These are phyloP conservation scores for Neocucurbitaria cava DNA, from an alignment of 2,329 filamentous ascomycete genomes.

Conservation along the genomic window DNA sequence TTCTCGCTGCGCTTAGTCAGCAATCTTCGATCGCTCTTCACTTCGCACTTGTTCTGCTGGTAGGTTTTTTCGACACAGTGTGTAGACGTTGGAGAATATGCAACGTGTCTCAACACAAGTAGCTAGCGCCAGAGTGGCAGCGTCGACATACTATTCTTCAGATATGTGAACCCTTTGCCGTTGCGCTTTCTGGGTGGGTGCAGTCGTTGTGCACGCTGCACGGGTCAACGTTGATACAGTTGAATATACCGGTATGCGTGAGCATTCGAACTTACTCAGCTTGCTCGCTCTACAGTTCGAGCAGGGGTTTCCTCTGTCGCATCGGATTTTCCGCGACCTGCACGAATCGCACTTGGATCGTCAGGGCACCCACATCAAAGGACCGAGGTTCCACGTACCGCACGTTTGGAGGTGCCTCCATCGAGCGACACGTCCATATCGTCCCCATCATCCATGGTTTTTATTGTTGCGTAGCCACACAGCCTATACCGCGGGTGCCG, in stretches of 20 bases:
- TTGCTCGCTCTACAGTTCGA: conserved; percentile 49
- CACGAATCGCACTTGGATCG: conserved; percentile 43
- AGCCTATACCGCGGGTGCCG: conserved; percentile 13
- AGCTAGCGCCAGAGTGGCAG: background rate
- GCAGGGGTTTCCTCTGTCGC: conserved; percentile 42
- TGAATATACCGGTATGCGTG: too few species aligned
- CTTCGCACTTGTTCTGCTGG: background rate
- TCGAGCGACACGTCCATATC: conserved; percentile 41
- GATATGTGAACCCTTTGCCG: conserved; percentile 46
- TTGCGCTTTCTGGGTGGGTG: conserved; percentile 38
- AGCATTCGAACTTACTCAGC: conserved; percentile 31
- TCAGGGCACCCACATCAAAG: conserved; percentile 3
- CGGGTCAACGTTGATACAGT: conserved; percentile 10
- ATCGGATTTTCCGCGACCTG: conserved; percentile 45
- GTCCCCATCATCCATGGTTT: conserved; percentile 38
- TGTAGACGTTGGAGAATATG: background rate
- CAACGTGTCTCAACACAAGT: background rate
- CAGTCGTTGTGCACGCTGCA: conserved; percentile 44
- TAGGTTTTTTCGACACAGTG: background rate
- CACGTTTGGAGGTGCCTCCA: conserved; percentile 37
- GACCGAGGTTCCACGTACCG: conserved; percentile 22
- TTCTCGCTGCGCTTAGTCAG: conserved; percentile 51
- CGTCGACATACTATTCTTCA: conserved; percentile 48
- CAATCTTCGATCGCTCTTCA: background rate
- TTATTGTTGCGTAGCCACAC: conserved; percentile 9